Conservation (phyloP, 371 early-diverging fungal genomes). For the Lichtheimia ramosa region DNA sequence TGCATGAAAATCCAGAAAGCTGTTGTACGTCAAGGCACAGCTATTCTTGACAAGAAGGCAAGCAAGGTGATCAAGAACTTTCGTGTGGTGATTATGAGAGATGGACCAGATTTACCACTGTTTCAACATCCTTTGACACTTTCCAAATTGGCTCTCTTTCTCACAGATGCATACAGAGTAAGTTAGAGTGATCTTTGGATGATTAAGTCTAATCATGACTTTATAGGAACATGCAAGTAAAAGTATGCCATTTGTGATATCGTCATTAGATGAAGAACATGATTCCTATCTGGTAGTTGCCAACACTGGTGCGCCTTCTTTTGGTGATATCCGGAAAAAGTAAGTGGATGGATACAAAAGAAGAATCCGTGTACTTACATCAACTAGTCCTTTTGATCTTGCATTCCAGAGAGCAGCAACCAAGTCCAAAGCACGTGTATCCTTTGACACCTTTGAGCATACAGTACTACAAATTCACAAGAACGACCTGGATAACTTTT, state of each 20-base stretch:
- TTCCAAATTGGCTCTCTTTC: constrained; percentile 72
- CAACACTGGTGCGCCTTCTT: constrained; percentile 53
- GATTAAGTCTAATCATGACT: neutral
- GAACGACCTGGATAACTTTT: constrained; percentile 62
- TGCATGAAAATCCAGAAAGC: constrained; percentile 77
- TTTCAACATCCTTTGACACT: constrained; percentile 68
- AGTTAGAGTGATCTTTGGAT: neutral
- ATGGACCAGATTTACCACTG: constrained; percentile 53
- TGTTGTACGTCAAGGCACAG: constrained; percentile 72
- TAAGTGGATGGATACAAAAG: constrained; percentile 33
- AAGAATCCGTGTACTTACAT: too few species aligned
- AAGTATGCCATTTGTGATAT: constrained; percentile 68
- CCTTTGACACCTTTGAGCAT: constrained; percentile 72
- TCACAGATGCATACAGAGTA: constrained; percentile 80
- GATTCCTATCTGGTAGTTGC: constrained; percentile 73
- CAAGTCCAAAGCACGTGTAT: constrained; percentile 50
- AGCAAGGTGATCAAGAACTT: constrained; percentile 70
- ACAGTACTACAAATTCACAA: constrained; percentile 60
- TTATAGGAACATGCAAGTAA: constrained; percentile 52
- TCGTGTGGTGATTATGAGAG: constrained; percentile 68
- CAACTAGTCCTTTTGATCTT: constrained; percentile 66
- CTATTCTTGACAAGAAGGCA: constrained; percentile 74
- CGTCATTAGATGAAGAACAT: constrained; percentile 59
- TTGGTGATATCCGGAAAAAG: constrained; percentile 69
- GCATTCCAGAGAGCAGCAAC: constrained; percentile 71